Evolutionary conservation across 2,329 filamentous ascomycete genomes (phyloP), one percentile per base, ranked within the genome.

Genomic region (Trichoderma sp.): DNA sequence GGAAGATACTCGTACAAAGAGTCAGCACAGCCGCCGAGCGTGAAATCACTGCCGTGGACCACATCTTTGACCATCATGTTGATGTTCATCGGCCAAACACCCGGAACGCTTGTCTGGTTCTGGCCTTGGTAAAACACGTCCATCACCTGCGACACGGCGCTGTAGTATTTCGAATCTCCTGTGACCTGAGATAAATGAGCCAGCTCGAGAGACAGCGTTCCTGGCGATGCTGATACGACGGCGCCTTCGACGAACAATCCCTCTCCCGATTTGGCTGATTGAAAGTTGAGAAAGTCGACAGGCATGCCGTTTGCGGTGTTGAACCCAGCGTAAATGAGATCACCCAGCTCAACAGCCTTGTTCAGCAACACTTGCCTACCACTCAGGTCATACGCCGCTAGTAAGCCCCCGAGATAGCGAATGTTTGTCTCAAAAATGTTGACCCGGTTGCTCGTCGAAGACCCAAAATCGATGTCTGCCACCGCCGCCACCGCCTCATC

Each of bases 1-100:
- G 97, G 90, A 25, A 97, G 85, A 74, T 97, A 97, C 79, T 97
- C 93, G 79, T 95, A 97, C 70, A 71, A 82, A 81, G 76, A 84
- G 68, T 84, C 82, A n/a, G 77, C 78, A 50, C 74, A 74, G 6
- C 76, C 80, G 5, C 80, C 81, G 5, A 82, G 73, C 0, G 78
- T 79, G 57, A 80, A 82, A 2, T 59, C 37, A 2, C 48, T 39
- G 5, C 72, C 67, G 39, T 45, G 61, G 69, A 64, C 67, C 63
- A 80, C 80, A 75, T 76, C 82, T 76, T 76, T 84, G 83, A 57
- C 83, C 81, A 69, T 82, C 84, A 74, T 87, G 73, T 90, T 88
- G 10, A 93, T 78, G 67, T 79, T 82, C 59, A 88, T 83, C 1
- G 91, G 91, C 90, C 91, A 94, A 77, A 93, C 82, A 0, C 92